A percentile compares a stretch with the other conserved stretches of the same genome.
phyloP scores from a whole-genome alignment of 495 filamentous ascomycete genomes.

The Xylaria castorea region DNA sequence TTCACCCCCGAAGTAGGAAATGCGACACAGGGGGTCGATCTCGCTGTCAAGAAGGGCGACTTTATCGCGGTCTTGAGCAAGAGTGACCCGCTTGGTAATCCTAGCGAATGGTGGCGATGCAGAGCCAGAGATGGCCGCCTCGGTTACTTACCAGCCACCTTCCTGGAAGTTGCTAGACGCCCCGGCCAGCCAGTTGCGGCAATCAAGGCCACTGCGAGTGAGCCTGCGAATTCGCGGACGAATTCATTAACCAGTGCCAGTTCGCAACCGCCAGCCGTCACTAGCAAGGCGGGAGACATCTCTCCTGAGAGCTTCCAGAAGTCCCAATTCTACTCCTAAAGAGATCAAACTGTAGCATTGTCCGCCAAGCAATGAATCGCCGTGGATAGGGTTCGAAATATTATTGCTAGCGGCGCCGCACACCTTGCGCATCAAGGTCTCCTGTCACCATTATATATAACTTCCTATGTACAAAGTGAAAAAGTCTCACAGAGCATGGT shows the following conservation, averaged over 20 bases:
- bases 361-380: not conserved
- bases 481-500: constrained; percentile 20
- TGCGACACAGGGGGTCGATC: constrained; percentile 75
- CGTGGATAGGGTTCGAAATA: not conserved
- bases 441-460: constrained; percentile 24
- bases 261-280: constrained; percentile 59
- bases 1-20: constrained; percentile 78
- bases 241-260: constrained; percentile 55
- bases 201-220: constrained; percentile 65
- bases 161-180: constrained; percentile 82
- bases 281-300: constrained; percentile 70
- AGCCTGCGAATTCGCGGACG: constrained; percentile 52
- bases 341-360: not conserved
- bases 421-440: not conserved
- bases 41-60: constrained; percentile 93
- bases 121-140: constrained; percentile 88
- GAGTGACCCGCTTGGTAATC: constrained; percentile 88
- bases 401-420: not conserved
- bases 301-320: constrained; percentile 89
- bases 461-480: constrained; percentile 27
- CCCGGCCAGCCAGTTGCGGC: constrained; percentile 51
- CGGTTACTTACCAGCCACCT: constrained; percentile 88
- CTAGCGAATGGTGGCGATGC: constrained; percentile 97
- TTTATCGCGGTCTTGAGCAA: constrained; percentile 94
- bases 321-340: constrained; percentile 80